A percentile compares a stretch with the other conserved stretches of the same genome.
Conservation (phyloP, 1,139 yeast species). For the Geotrichum aggregatum region DNA sequence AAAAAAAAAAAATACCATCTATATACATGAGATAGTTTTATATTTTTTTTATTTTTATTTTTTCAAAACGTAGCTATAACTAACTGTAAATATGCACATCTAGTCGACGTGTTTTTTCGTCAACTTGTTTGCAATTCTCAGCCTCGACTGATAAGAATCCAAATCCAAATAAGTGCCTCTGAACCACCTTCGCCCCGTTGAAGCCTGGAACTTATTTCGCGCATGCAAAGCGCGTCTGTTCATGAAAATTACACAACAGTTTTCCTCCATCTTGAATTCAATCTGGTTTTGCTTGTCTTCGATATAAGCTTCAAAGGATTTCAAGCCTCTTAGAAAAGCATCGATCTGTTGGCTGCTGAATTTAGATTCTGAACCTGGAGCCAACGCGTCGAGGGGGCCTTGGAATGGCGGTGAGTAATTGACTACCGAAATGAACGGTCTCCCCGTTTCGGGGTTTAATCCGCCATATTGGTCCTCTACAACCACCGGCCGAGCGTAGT, state of each 20-base stretch:
- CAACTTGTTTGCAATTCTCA: conserved; percentile 39
- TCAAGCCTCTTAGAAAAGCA: conserved; percentile 58
- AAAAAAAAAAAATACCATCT: not conserved
- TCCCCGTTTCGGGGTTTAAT: conserved; percentile 35
- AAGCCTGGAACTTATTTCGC: conserved; percentile 53
- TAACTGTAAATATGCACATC: not conserved
- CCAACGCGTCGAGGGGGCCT: conserved; percentile 59
- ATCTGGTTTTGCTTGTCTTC: conserved; percentile 55
- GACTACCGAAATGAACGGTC: conserved; percentile 50
- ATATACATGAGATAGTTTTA: not conserved
- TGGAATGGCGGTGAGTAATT: conserved; percentile 86
- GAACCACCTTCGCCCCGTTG: conserved; percentile 61
- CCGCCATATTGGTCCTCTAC: conserved; percentile 50
- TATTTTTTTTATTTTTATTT: too few species aligned
- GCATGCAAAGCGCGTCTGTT: conserved; percentile 73
- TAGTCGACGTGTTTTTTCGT: conserved; percentile 9
- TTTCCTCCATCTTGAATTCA: conserved; percentile 55
- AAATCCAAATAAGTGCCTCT: conserved; percentile 76
- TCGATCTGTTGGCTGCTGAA: conserved; percentile 36
- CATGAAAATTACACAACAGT: conserved; percentile 66
- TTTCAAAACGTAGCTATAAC: too few species aligned
- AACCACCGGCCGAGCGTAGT: conserved; percentile 60
- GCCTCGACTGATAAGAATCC: conserved; percentile 64
- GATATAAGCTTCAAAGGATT: conserved; percentile 56
- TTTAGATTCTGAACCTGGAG: conserved; percentile 25